Base-by-base conservation (phyloP, 352 stramenopile genomes). In the Globisporangium emineosum region DNA sequence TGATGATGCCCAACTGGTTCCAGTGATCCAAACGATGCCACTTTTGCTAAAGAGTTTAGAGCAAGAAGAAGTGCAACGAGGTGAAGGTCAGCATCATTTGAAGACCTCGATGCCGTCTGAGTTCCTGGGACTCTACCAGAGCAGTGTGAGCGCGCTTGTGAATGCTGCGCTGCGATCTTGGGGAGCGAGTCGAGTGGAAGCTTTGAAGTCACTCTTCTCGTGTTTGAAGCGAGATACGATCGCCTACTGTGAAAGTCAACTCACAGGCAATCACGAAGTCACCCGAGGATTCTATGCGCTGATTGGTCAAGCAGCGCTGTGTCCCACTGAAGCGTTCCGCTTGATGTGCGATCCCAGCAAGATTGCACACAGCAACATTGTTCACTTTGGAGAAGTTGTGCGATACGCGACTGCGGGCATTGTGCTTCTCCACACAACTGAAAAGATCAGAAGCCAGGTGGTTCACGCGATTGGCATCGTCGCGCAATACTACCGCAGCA, bases 401-500 rank as follows among this genome's bases (percentile, higher is more conserved):
- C 61, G 74, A 25, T 70, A 77, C 29, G 76, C 79, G 66, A 89
- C 76, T 5, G 64, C 37, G 30, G 75, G 75, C 21, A 79, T 88
- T 55, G 73, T 86, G 40, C 62, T 86, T 60, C 55, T 88, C 4
- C 79, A 88, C 50, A 78, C 73, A 9, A 85, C 73, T 3, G 67
- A 75, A 62, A 63, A 72, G 59, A 67, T 72, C 15, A 73, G 77
- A 3, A 54, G 53, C 52, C 66, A 64, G 7, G 72, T 82, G 21
- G 64, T 85, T 17, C 58, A 72, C 52, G 78, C 77, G 6, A 35
- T 80, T 13, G 62, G 61, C 15, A 62, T 83, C 51, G 62, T 82
- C 5, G 67, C 80, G 45, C 75, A 73, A 21, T 57, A 64, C 15
- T 75, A 80, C 55, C 75, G 69, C 25, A 49, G 56, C n/a, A 25